phyloP scores from a whole-genome alignment of 768 basidiomycete species.

The Auricularia heimuer region DNA sequence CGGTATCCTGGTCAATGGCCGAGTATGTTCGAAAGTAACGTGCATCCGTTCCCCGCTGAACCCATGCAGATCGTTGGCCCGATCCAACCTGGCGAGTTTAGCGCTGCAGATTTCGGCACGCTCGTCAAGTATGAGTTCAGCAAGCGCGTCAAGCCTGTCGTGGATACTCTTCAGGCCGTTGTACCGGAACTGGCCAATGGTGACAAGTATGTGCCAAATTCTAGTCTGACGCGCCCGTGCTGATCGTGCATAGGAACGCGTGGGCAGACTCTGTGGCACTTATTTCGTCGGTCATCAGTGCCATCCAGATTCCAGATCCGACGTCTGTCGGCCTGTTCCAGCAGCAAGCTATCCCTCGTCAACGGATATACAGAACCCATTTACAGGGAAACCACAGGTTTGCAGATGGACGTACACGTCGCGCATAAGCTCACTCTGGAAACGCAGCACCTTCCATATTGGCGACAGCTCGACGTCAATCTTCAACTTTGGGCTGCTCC shows the following conservation, averaged over 20 bases:
- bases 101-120: conserved; percentile 58
- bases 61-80: conserved; percentile 64
- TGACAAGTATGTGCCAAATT: conserved; percentile 30
- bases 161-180: conserved; percentile 51
- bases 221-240: not conserved
- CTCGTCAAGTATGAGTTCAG: conserved; percentile 66
- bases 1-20: conserved; percentile 71
- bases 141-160: conserved; percentile 59
- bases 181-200: conserved; percentile 27
- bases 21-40: conserved; percentile 40
- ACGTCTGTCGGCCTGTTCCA: conserved; percentile 68
- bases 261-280: conserved; percentile 53
- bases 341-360: conserved; percentile 47
- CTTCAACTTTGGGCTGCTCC: conserved; percentile 57
- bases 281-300: conserved; percentile 61
- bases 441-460: conserved; percentile 49
- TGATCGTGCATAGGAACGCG: conserved; percentile 30
- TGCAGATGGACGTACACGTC: no score
- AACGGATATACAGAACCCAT: conserved; percentile 42
- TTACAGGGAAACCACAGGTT: conserved; percentile 60
- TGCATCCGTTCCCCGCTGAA: conserved; percentile 5
- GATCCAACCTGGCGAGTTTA: conserved; percentile 47
- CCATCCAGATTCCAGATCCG: conserved; percentile 61
- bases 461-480: conserved; percentile 62
- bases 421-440: not conserved